Evolutionary conservation across 768 basidiomycete species (phyloP).

Genomic region (Hydnomerulius pinastri): DNA sequence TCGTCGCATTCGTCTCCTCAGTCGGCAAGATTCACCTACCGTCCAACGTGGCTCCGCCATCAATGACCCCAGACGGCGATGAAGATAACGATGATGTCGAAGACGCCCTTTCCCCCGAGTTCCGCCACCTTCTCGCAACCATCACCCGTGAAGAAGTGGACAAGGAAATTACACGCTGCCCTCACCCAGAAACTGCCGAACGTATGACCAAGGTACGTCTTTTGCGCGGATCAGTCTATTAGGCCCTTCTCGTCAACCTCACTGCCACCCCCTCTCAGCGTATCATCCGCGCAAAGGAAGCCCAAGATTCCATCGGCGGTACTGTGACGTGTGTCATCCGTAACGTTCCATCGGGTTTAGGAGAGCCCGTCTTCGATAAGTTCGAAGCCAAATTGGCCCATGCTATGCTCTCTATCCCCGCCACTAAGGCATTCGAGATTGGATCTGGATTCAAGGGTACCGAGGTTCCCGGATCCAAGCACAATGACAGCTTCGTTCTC

Average conservation of each 20-base stretch:
- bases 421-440: conserved; percentile 97
- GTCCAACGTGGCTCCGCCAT: conserved; percentile 43
- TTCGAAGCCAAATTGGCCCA: conserved; percentile 94
- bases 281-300: conserved; percentile 90
- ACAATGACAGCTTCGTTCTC: conserved; percentile 86
- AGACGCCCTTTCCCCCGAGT: conserved; percentile 83
- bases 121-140: conserved; percentile 71
- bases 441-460: conserved; percentile 96
- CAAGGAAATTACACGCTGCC: conserved; percentile 83
- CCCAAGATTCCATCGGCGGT: conserved; percentile 95
- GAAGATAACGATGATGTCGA: conserved; percentile 63
- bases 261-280: conserved; percentile 50
- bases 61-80: conserved; percentile 43
- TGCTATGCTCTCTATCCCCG: conserved; percentile 98
- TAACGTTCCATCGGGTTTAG: conserved; percentile 85
- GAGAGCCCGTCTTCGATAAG: conserved; percentile 98
- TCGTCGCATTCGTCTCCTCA: conserved; percentile 95
- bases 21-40: conserved; percentile 93
- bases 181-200: conserved; percentile 84
- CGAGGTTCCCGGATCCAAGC: conserved; percentile 87
- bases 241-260: conserved; percentile 39
- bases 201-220: conserved; percentile 79
- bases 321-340: conserved; percentile 97
- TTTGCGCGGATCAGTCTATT: background rate
- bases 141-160: conserved; percentile 90